phyloP scores from a whole-genome alignment of 495 filamentous ascomycete species.

The Eremomyces bilateralis region DNA sequence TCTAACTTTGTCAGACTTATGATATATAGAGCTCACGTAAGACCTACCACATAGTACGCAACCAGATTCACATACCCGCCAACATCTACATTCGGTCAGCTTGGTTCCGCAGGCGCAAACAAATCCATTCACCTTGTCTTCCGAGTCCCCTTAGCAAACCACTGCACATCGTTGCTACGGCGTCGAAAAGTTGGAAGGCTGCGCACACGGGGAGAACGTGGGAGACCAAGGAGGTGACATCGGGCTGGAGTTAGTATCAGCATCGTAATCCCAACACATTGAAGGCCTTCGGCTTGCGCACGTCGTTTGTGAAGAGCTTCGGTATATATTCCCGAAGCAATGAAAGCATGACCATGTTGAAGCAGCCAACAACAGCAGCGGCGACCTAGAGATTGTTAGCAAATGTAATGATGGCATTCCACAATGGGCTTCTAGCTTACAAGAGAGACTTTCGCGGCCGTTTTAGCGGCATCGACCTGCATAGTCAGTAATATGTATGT shows the following conservation, averaged over 20 bases:
- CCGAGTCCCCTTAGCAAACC: conserved; percentile 70
- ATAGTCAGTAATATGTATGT: too few relatives aligned
- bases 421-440: too few relatives aligned
- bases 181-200: conserved; percentile 75
- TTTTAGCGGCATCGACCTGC: conserved; percentile 21
- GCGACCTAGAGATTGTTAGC: too few relatives aligned
- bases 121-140: too few relatives aligned
- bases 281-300: too few relatives aligned
- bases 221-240: conserved; percentile 57
- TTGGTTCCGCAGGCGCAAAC: too few relatives aligned
- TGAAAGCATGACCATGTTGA: conserved; percentile 50
- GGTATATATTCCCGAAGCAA: conserved; percentile 46
- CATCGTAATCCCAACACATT: too few relatives aligned
- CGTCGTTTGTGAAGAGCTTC: conserved; percentile 58
- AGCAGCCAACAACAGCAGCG: conserved; percentile 44
- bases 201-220: conserved; percentile 55
- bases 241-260: too few relatives aligned
- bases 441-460: conserved; percentile 24
- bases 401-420: too few relatives aligned
- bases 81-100: too few relatives aligned
- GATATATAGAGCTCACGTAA: background rate
- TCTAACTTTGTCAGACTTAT: conserved; percentile 4
- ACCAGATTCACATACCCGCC: conserved; percentile 73
- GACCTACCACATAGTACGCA: conserved; percentile 46
- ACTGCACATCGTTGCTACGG: conserved; percentile 53